These are phyloP conservation scores for Metarhizium anisopliae DNA, from an alignment of 2,329 filamentous ascomycete genomes.

Conservation along the genomic window DNA sequence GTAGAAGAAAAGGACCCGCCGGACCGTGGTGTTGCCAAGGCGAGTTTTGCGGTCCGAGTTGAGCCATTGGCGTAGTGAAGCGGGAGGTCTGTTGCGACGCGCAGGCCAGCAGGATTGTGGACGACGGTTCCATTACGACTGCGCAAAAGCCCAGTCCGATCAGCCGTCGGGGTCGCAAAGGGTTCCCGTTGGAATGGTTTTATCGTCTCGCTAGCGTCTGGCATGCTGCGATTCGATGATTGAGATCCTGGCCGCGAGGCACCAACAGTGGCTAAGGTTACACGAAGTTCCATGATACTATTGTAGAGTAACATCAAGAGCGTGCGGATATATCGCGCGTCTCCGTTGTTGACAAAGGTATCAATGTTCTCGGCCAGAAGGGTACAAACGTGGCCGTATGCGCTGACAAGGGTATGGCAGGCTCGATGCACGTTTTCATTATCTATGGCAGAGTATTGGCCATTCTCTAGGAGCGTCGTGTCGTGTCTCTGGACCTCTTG, in stretches of 20 bases:
- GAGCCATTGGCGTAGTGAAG: conserved; percentile 36
- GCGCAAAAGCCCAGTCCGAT: conserved; percentile 29
- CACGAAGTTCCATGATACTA: conserved; percentile 58
- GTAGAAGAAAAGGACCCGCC: conserved; percentile 68
- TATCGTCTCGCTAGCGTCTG: conserved; percentile 36
- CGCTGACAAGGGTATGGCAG: conserved; percentile 53
- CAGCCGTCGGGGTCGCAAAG: conserved; percentile 43
- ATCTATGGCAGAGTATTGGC: conserved; percentile 39
- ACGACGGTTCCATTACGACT: conserved; percentile 27
- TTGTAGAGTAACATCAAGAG: conserved; percentile 56
- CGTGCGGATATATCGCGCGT: conserved; percentile 57
- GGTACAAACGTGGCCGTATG: conserved; percentile 57
- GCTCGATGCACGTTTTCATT: conserved; percentile 57
- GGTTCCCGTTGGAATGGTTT: conserved; percentile 42
- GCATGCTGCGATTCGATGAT: conserved; percentile 8
- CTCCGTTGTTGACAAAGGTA: conserved; percentile 54
- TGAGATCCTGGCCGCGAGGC: conserved; percentile 15
- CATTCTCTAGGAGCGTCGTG: conserved; percentile 34
- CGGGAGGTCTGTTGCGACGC: conserved; percentile 46
- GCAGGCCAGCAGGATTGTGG: conserved; percentile 44
- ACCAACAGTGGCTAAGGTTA: conserved; percentile 34
- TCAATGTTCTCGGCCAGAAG: conserved; percentile 53
- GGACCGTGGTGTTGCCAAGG: conserved; percentile 65
- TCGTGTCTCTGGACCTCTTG: conserved; percentile 56
- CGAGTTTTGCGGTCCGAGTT: conserved; percentile 42